Percentiles rank a stretch among this genome's conserved stretches.
Evolutionary conservation across 768 basidiomycete genomes (phyloP).

Genomic region (Naganishia kalamii): DNA sequence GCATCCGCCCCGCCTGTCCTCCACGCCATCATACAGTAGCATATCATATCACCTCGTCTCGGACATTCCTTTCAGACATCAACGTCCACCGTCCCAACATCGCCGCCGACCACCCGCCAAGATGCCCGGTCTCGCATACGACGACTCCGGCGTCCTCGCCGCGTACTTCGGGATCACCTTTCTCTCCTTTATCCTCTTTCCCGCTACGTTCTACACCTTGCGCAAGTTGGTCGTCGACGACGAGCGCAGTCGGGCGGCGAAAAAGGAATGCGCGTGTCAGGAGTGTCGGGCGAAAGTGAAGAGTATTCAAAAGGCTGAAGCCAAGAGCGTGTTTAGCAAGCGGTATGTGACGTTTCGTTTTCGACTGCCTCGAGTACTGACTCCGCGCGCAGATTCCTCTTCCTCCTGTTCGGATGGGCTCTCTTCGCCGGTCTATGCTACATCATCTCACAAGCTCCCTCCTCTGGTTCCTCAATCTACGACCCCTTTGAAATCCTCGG

Average conservation of each 20-base stretch:
- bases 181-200: conserved; percentile 73
- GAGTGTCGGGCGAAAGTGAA: conserved; percentile 16
- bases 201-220: conserved; percentile 56
- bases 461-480: conserved; percentile 65
- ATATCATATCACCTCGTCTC: too few relatives aligned
- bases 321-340: conserved; percentile 7
- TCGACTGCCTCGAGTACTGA: not conserved
- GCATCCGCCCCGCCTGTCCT: too few relatives aligned
- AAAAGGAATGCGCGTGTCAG: conserved; percentile 22
- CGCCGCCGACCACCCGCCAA: not conserved
- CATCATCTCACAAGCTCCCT: conserved; percentile 56
- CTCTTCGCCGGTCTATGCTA: conserved; percentile 63
- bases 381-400: conserved; percentile 48
- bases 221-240: conserved; percentile 29
- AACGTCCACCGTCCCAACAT: not conserved
- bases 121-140: conserved; percentile 46
- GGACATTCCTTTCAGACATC: too few relatives aligned
- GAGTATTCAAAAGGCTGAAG: conserved; percentile 10
- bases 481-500: conserved; percentile 93
- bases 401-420: conserved; percentile 68
- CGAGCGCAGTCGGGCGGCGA: conserved; percentile 13
- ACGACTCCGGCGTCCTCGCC: conserved; percentile 46
- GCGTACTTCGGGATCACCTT: conserved; percentile 83
- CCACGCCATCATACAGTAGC: not conserved
- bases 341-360: not conserved